phyloP scores from a whole-genome alignment of 2,329 filamentous ascomycete genomes.

The Emmonsia crescens region DNA sequence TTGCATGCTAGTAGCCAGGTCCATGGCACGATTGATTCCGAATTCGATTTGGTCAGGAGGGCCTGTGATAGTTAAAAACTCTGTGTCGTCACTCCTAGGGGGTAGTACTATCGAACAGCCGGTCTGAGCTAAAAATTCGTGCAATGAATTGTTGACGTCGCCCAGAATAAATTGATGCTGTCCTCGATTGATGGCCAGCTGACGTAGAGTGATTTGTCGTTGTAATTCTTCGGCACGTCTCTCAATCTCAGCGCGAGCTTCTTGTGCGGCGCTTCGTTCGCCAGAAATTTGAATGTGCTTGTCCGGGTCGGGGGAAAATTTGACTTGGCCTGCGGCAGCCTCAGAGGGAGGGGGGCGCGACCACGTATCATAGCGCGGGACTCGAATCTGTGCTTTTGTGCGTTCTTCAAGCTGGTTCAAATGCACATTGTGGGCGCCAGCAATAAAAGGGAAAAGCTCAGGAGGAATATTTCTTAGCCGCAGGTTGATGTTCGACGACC shows the following conservation, averaged over 20 bases:
- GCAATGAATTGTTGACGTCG: conserved; percentile 63
- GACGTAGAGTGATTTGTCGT: conserved; percentile 63
- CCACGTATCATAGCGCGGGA: conserved; percentile 74
- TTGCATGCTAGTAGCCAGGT: conserved; percentile 78
- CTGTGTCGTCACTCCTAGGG: conserved; percentile 63
- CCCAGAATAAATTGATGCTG: conserved; percentile 94
- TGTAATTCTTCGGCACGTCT: conserved; percentile 64
- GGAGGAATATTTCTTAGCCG: conserved; percentile 75
- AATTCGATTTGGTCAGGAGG: conserved; percentile 60
- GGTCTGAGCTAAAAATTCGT: conserved; percentile 82
- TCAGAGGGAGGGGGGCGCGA: conserved; percentile 54
- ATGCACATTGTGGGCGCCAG: conserved; percentile 61
- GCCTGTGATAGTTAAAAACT: conserved; percentile 76
- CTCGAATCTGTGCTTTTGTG: conserved; percentile 67
- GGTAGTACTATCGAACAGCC: conserved; percentile 81
- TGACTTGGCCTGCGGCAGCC: conserved; percentile 52
- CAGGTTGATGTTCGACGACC: conserved; percentile 68
- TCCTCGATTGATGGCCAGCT: conserved; percentile 71
- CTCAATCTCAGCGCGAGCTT: conserved; percentile 71
- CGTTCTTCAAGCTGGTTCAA: conserved; percentile 58
- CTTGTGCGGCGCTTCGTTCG: conserved; percentile 71
- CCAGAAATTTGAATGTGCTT: conserved; percentile 77
- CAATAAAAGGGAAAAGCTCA: conserved; percentile 92
- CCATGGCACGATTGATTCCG: conserved; percentile 74
- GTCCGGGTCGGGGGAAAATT: conserved; percentile 60